phyloP scores from a whole-genome alignment of 805 yeast genomes.

The Myxozyma udenii region DNA sequence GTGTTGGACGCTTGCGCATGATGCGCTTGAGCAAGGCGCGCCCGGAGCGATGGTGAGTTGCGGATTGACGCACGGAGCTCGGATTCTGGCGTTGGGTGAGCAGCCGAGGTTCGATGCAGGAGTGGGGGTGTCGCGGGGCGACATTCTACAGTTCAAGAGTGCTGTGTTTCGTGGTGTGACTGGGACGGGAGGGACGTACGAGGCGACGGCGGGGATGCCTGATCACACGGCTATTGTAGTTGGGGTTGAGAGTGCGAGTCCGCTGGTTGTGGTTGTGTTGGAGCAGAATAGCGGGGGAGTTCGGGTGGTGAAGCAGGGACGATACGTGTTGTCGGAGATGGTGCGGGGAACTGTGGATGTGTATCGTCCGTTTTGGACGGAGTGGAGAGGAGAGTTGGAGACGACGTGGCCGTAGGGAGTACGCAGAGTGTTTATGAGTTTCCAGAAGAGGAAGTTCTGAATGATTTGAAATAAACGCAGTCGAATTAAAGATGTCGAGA shows the following conservation, averaged over 20 bases:
- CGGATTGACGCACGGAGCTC: slow-evolving; percentile 20
- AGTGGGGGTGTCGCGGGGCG: slow-evolving; percentile 37
- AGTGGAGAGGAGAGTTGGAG: slow-evolving; percentile 38
- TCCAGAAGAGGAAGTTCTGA: too few species aligned
- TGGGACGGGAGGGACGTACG: slow-evolving; percentile 23
- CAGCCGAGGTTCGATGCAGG: slow-evolving; percentile 19
- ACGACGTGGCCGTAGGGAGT: slow-evolving; percentile 31
- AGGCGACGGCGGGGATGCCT: slow-evolving; percentile 36
- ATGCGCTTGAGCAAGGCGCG: slow-evolving; percentile 34
- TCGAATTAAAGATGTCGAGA: too few species aligned
- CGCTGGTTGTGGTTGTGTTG: slow-evolving; percentile 30
- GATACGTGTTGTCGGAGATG: slow-evolving; percentile 33
- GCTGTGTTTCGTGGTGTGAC: slow-evolving; percentile 32
- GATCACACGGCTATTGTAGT: slow-evolving; percentile 41
- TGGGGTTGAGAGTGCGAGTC: slow-evolving; percentile 24
- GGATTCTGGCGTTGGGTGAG: slow-evolving; percentile 7
- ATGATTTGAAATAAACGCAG: too few species aligned
- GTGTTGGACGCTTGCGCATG: slow-evolving; percentile 43
- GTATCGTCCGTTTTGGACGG: slow-evolving; percentile 37
- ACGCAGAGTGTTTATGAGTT: too few species aligned
- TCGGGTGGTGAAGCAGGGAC: slow-evolving; percentile 35
- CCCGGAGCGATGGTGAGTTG: slow-evolving; percentile 25
- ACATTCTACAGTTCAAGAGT: slow-evolving; percentile 37
- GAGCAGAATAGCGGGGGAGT: slow-evolving; percentile 39
- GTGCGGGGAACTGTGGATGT: slow-evolving; percentile 35